These are phyloP conservation scores for Botrytis deweyae DNA, from an alignment of 2,329 filamentous ascomycete species.

Conservation along the genomic window DNA sequence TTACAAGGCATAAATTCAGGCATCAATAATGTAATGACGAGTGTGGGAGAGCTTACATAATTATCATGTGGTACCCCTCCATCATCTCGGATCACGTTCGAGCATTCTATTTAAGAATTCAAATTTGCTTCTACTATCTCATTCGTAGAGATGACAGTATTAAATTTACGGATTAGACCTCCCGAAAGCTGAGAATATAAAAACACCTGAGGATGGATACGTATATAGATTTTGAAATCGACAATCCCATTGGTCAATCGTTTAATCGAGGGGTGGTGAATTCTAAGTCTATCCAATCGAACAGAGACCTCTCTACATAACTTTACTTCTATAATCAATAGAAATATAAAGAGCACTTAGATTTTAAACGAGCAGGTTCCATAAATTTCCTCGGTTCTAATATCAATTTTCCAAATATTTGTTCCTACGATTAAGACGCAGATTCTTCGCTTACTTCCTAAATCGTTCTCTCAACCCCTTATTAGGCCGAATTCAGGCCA, in stretches of 20 bases:
- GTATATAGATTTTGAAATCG: background rate
- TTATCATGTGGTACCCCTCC: background rate
- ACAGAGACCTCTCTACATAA: background rate
- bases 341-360: no score
- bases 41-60: constrained; percentile 6
- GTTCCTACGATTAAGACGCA: background rate
- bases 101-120: background rate
- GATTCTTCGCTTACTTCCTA: background rate
- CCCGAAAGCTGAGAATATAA: fast-evolving
- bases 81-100: constrained; percentile 7
- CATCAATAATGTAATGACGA: constrained; percentile 16
- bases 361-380: fast-evolving
- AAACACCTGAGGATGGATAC: background rate
- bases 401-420: background rate
- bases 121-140: background rate
- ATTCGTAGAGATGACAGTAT: background rate
- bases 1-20: constrained; percentile 12
- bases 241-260: background rate
- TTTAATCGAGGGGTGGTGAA: background rate
- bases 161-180: background rate
- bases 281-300: background rate
- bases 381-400: background rate
- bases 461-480: background rate
- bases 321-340: background rate
- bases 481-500: background rate